Evolutionary conservation across 345 rosid species (phyloP).

Genomic region (Brassica napus): DNA sequence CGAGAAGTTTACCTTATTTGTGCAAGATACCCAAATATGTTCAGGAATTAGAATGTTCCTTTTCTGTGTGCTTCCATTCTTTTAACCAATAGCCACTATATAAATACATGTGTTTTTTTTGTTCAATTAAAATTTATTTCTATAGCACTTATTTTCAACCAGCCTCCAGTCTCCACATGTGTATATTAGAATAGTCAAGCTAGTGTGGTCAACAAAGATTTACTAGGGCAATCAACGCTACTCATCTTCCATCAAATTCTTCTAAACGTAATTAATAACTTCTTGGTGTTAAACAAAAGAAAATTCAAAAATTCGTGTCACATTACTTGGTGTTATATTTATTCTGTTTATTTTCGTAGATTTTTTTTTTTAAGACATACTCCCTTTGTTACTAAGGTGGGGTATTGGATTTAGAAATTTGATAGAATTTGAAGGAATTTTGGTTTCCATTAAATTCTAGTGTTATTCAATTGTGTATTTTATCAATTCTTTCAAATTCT

Average conservation of each 20-base stretch:
- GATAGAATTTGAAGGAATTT: too few species aligned
- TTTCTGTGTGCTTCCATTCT: neutral
- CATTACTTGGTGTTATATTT: neutral
- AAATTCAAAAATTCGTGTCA: too few species aligned
- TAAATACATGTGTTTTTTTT: neutral
- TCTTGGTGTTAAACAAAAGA: neutral
- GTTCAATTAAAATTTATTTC: neutral
- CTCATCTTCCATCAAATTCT: neutral
- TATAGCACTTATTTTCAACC: too few species aligned
- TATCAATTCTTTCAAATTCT: too few species aligned
- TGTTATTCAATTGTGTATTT: too few species aligned
- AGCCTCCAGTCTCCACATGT: too few species aligned
- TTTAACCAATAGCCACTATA: neutral
- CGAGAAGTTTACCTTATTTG: neutral
- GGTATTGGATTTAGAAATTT: too few species aligned
- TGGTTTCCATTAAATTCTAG: too few species aligned
- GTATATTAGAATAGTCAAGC: neutral
- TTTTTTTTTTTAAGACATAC: neutral
- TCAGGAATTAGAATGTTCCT: neutral
- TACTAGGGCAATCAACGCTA: neutral
- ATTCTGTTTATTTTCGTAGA: neutral
- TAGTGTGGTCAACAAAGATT: neutral
- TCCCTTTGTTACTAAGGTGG: too few species aligned
- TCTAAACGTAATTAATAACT: neutral
- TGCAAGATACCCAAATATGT: neutral